Evolutionary conservation across 306 rosid genomes (phyloP).

Genomic region (Rubus idaeus): DNA sequence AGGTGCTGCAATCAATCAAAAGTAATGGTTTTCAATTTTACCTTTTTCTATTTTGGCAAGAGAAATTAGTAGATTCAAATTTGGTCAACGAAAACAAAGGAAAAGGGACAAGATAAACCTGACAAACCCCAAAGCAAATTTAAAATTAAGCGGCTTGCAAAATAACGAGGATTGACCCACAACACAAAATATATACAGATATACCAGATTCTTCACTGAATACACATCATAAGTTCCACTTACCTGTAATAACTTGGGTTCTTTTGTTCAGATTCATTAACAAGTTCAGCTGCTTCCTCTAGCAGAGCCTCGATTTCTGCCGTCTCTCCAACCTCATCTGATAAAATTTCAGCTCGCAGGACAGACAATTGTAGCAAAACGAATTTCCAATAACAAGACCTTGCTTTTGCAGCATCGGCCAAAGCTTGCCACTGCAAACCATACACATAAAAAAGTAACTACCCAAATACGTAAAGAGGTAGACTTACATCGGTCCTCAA

Average conservation of each 20-base stretch:
- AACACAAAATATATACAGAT: neutral
- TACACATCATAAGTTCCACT: constrained; percentile 21
- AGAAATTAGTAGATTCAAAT: neutral
- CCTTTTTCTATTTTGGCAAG: neutral
- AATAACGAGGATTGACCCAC: constrained; percentile 1
- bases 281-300: constrained; percentile 98
- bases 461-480: constrained; percentile 3
- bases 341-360: constrained; percentile 75
- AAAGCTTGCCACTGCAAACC: constrained; percentile 71
- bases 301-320: constrained; percentile 82
- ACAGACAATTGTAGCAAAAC: constrained; percentile 79
- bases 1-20: constrained; percentile 59
- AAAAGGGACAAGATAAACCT: neutral
- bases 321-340: constrained; percentile 61
- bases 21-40: neutral
- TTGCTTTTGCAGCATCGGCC: constrained; percentile 82
- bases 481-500: neutral
- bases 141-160: neutral
- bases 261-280: constrained; percentile 57
- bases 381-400: constrained; percentile 88
- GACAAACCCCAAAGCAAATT: neutral
- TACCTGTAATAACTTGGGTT: constrained; percentile 89
- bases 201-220: neutral
- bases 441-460: constrained; percentile 7
- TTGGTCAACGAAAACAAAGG: neutral